Conservation (phyloP, 31 red algal species). For the Endocladia muricata region DNA sequence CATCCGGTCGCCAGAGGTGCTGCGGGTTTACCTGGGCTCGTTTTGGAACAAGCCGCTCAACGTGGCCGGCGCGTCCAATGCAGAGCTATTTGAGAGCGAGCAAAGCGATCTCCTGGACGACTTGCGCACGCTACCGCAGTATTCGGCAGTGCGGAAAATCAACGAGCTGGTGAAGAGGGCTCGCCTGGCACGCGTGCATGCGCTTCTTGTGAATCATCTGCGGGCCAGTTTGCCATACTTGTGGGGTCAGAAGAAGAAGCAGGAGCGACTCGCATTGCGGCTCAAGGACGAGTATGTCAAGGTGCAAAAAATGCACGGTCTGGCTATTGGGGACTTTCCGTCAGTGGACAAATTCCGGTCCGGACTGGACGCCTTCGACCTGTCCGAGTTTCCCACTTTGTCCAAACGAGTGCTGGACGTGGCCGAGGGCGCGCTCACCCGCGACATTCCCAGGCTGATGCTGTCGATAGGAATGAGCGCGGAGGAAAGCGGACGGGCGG, state of each 20-base stretch:
- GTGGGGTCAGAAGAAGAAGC: constrained; percentile 81
- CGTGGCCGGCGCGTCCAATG: constrained; percentile 44
- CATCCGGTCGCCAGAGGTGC: constrained; percentile 75
- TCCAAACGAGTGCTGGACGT: constrained; percentile 60
- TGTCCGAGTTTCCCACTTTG: constrained; percentile 71
- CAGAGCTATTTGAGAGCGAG: constrained; percentile 64
- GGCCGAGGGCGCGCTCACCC: constrained; percentile 52
- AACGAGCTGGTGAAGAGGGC: constrained; percentile 87
- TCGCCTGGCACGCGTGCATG: constrained; percentile 75
- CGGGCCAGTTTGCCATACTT: constrained; percentile 69
- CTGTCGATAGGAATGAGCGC: constrained; percentile 40
- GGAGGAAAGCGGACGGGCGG: constrained; percentile 37
- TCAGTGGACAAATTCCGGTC: constrained; percentile 59
- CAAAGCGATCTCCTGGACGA: constrained; percentile 68
- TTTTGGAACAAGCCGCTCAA: constrained; percentile 79
- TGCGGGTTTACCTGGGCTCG: constrained; percentile 79
- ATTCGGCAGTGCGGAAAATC: constrained; percentile 73
- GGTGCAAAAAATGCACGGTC: constrained; percentile 59
- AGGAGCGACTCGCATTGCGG: constrained; percentile 59
- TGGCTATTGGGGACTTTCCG: constrained; percentile 83
- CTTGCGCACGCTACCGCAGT: constrained; percentile 65
- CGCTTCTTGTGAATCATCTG: constrained; percentile 61
- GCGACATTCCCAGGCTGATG: constrained; percentile 72
- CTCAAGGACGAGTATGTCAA: constrained; percentile 65
- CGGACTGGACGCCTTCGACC: constrained; percentile 56